Base-by-base conservation (phyloP, 331 rosid species). In the Acacia pycnantha region DNA sequence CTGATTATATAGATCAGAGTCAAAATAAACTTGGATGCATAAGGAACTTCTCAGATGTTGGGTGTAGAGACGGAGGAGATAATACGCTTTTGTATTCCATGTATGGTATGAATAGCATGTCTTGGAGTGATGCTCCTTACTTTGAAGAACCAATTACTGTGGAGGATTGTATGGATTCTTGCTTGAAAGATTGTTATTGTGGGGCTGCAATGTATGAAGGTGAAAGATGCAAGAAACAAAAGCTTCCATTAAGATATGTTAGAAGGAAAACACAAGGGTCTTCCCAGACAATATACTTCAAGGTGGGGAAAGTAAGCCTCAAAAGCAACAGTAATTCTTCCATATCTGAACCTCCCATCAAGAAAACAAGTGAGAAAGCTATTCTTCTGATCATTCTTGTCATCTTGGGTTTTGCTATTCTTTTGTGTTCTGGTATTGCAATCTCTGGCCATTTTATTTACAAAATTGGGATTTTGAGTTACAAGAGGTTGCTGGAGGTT, bases 211-310 rank as follows among this genome's bases (percentile, higher is more conserved):
- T 51, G 0, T 84, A 68, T 62, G 26, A 61, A 0, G 0, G 0
- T 0, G 5, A 8, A 1, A 2, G 1, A 1, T 87, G 89, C 83
- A 61, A 0, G 70, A 87, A 69, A 72, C 79, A 77, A 5, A 54
- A 79, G 48, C 70, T 79, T 11, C 90, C 90, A 61, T 84, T 87
- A 47, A 87, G 79, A 47, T 84, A 87, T 78, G 74, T 74, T 19
- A 59, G 43, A 16, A 51, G 58, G 8, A 4, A 26, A 13, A 0
- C 19, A 7, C 27, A 14, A 11, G 2, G 5, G 26, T 8, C 62
- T 9, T 21, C 3, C 31, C 4, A 11, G 33, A 73, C 59, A 3
- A 37, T 16, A n/a, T 84, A 81, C 77, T 24, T 84, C 21, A 87
- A 87, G 79, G 66, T 54, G 11, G 62, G 66, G 15, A n/a, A 59